Evolutionary conservation across 768 basidiomycete genomes (phyloP), one percentile per base, ranked within the genome.

Genomic region (Termitomyces sp.): DNA sequence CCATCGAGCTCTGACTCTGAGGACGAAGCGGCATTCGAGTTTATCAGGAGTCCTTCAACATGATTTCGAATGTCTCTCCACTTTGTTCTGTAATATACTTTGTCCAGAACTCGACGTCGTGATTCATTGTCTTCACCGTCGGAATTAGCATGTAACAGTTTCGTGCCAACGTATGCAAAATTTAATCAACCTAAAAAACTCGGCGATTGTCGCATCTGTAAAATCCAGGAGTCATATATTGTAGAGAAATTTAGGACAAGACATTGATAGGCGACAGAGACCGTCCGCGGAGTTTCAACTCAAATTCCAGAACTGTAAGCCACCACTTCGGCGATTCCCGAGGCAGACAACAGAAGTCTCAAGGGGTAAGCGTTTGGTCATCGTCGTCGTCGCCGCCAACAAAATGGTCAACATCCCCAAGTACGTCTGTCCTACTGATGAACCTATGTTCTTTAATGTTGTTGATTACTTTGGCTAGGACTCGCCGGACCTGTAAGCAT

Each of bases 321-420:
- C 59, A 41, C 47, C 50, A 35, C 22, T 32, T 65, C 74, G 75
- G 74, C 68, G 66, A 71, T 70, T 66, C 48, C 73, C 76, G 74
- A 65, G 46, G 38, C 54, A 59, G 50, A 56, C 71, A 72, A 70
- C 70, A 75, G 71, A 74, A 63, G 64, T 56, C 57, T 54, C 56
- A 62, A 63, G 64, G n/a, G 46, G 5, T 51, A 55, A 56, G 60
- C 28, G 62, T 58, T 58, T 58, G 66, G 68, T 63, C 75, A 65
- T 72, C 74, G 67, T 74, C 74, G 72, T 70, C 75, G 71, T 16
- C 73, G 70, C 63, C 75, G 71, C 67, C 75, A 73, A 60, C 74
- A 82, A 78, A 71, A 95, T 95, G 92, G 92, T 95, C 78, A 94
- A 94, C 83, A 86, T 95, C 66, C 93, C 92, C 72, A 95, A 95